Conservation (phyloP, 2,329 filamentous ascomycete species). For the Plenodomus biglobosus region DNA sequence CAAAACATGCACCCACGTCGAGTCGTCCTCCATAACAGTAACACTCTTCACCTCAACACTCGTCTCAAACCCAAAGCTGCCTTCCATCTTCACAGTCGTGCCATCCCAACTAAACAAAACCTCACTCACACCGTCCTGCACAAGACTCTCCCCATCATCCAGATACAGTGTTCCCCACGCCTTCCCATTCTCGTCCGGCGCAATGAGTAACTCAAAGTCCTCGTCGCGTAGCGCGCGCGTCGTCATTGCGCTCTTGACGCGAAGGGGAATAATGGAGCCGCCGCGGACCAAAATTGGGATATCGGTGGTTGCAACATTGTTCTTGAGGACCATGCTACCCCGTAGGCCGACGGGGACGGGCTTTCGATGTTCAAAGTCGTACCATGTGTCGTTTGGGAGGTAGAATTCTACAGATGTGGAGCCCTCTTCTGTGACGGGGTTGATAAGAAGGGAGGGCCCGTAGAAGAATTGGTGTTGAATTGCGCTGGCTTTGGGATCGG, state of each 20-base stretch:
- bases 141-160: constrained; percentile 72
- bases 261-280: constrained; percentile 63
- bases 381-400: constrained; percentile 59
- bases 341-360: constrained; percentile 25
- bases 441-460: constrained; percentile 59
- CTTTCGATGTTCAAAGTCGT: constrained; percentile 40
- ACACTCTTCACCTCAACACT: constrained; percentile 25
- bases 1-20: constrained; percentile 24
- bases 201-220: constrained; percentile 71
- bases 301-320: constrained; percentile 50
- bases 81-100: constrained; percentile 54
- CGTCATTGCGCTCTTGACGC: constrained; percentile 59
- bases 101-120: constrained; percentile 63
- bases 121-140: constrained; percentile 58
- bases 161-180: constrained; percentile 71
- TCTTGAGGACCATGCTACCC: constrained; percentile 50
- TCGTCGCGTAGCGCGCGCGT: constrained; percentile 64
- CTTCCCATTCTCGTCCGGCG: constrained; percentile 61
- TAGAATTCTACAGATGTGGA: constrained; percentile 57
- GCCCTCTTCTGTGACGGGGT: constrained; percentile 56
- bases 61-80: constrained; percentile 56
- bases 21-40: constrained; percentile 21
- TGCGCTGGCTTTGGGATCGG: constrained; percentile 53
- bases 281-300: constrained; percentile 68
- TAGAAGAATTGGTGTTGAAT: constrained; percentile 61